A percentile compares a stretch with the other conserved stretches of the same genome.
Conservation (phyloP, 2,329 filamentous ascomycete species). For the Sodiomyces alkalinus region DNA sequence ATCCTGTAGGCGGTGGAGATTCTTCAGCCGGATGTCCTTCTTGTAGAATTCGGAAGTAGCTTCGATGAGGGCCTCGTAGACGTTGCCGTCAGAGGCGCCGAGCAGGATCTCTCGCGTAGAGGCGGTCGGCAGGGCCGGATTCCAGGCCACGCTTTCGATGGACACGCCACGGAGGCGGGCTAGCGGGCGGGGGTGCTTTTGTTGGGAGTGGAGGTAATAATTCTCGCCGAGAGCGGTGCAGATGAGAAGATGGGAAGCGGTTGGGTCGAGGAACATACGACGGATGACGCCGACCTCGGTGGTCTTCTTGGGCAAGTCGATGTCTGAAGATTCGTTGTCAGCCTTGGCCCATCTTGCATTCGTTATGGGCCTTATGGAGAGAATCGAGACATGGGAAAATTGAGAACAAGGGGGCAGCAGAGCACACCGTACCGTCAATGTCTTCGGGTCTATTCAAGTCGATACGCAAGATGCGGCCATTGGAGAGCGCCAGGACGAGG, state of each 20-base stretch:
- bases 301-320: slow-evolving; percentile 87
- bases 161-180: slow-evolving; percentile 70
- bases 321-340: slow-evolving; percentile 43
- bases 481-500: slow-evolving; percentile 79
- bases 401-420: slow-evolving; percentile 2
- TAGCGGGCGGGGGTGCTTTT: slow-evolving; percentile 70
- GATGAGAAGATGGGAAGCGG: slow-evolving; percentile 84
- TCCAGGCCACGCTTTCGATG: slow-evolving; percentile 89
- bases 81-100: slow-evolving; percentile 81
- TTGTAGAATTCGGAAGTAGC: slow-evolving; percentile 89
- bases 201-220: slow-evolving; percentile 95
- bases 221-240: slow-evolving; percentile 88
- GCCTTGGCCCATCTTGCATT: not conserved
- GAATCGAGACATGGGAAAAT: too few relatives aligned
- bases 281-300: slow-evolving; percentile 85
- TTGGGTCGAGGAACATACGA: slow-evolving; percentile 94
- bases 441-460: slow-evolving; percentile 88
- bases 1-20: slow-evolving; percentile 68
- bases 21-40: slow-evolving; percentile 80
- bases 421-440: slow-evolving; percentile 56
- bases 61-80: slow-evolving; percentile 93
- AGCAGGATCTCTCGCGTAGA: slow-evolving; percentile 90
- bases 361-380: too few relatives aligned
- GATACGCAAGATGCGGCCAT: slow-evolving; percentile 83
- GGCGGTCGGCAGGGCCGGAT: slow-evolving; percentile 78